Evolutionary conservation across 495 filamentous ascomycete species (phyloP).

Genomic region (Aspergillus taichungensis): DNA sequence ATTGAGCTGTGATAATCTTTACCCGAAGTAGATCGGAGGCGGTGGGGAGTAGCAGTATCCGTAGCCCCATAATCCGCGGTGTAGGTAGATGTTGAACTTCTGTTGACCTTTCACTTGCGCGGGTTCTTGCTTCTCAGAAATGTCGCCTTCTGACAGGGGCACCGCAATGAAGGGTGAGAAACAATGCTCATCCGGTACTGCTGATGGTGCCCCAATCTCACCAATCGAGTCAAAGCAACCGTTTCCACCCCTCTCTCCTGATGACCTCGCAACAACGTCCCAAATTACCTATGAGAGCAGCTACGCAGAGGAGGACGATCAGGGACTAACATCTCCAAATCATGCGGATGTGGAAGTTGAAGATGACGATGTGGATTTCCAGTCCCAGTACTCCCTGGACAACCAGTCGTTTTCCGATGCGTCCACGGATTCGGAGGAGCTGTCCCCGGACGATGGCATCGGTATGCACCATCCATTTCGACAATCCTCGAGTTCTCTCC

Average conservation of each 20-base stretch:
- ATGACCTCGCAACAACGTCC: slow-evolving; percentile 16
- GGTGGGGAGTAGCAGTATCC: slow-evolving; percentile 3
- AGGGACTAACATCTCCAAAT: slow-evolving; percentile 20
- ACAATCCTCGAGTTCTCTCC: slow-evolving; percentile 34
- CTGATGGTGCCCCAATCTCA: slow-evolving; percentile 5
- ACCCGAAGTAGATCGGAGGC: neutral
- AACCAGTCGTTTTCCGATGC: slow-evolving; percentile 32
- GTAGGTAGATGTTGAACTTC: neutral
- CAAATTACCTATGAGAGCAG: slow-evolving; percentile 18
- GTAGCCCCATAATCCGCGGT: neutral
- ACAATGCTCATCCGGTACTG: neutral
- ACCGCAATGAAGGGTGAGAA: slow-evolving; percentile 2
- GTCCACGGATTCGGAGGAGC: slow-evolving; percentile 30
- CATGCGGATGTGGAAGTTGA: slow-evolving; percentile 28
- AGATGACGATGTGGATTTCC: slow-evolving; percentile 39
- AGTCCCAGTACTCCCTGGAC: slow-evolving; percentile 38
- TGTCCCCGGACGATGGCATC: slow-evolving; percentile 24
- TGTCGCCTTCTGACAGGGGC: slow-evolving; percentile 8
- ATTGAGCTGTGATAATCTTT: neutral
- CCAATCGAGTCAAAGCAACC: slow-evolving; percentile 30
- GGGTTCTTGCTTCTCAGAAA: neutral
- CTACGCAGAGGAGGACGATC: slow-evolving; percentile 21
- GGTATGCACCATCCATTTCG: slow-evolving; percentile 33
- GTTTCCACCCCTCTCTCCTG: slow-evolving; percentile 28
- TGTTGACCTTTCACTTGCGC: no score